Conservation (phyloP, 805 yeast genomes). For the Teunomyces kruisii region DNA sequence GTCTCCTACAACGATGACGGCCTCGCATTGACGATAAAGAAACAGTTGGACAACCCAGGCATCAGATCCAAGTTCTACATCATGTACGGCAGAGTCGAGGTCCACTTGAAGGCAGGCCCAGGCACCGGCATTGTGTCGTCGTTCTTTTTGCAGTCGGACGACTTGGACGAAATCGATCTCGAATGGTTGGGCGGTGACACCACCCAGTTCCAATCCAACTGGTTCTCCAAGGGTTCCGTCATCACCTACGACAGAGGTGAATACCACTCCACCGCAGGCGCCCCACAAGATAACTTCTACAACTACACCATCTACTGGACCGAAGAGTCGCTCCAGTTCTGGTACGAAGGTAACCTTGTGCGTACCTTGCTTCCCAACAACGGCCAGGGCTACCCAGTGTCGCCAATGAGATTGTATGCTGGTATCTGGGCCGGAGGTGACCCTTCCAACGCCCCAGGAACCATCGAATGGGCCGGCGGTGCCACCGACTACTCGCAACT, state of each 20-base stretch:
- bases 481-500: conserved; percentile 59
- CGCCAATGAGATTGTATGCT: conserved; percentile 74
- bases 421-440: conserved; percentile 89
- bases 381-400: conserved; percentile 80
- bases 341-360: conserved; percentile 64
- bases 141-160: conserved; percentile 78
- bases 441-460: conserved; percentile 59
- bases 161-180: conserved; percentile 83
- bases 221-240: conserved; percentile 77
- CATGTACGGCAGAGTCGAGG: conserved; percentile 87
- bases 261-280: conserved; percentile 54
- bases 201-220: conserved; percentile 74
- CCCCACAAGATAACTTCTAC: conserved; percentile 61
- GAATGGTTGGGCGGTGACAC: conserved; percentile 86
- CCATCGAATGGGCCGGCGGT: conserved; percentile 86
- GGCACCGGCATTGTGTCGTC: conserved; percentile 83
- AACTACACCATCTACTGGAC: conserved; percentile 89
- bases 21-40: conserved; percentile 54
- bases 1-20: conserved; percentile 48
- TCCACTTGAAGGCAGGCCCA: conserved; percentile 64
- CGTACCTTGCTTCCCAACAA: conserved; percentile 57
- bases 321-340: conserved; percentile 62
- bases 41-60: conserved; percentile 76
- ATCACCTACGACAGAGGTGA: conserved; percentile 78
- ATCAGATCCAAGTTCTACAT: conserved; percentile 75